A percentile compares a stretch with the other conserved stretches of the same genome.
These are phyloP conservation scores for Candida sojae DNA, from an alignment of 1,139 yeast species.

Conservation along the genomic window DNA sequence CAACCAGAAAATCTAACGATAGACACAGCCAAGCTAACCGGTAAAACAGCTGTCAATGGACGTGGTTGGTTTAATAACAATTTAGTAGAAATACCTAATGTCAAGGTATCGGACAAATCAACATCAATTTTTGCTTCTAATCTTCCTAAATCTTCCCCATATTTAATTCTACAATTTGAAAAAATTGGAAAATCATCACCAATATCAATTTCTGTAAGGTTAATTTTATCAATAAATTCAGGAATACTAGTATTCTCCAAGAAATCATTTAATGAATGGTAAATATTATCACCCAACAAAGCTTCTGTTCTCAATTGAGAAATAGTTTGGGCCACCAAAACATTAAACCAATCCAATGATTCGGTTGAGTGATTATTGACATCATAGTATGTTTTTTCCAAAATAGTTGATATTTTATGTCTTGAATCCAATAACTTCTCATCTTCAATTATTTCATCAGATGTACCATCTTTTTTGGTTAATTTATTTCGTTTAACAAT, in stretches of 20 bases:
- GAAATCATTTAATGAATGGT: constrained; percentile 69
- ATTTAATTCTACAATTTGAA: constrained; percentile 84
- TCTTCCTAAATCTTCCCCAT: constrained; percentile 53
- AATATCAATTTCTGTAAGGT: constrained; percentile 83
- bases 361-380: constrained; percentile 87
- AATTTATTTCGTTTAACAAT: constrained; percentile 35
- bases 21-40: constrained; percentile 81
- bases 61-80: constrained; percentile 82
- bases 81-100: constrained; percentile 86
- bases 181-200: constrained; percentile 97
- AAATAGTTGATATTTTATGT: constrained; percentile 42
- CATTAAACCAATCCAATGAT: constrained; percentile 96
- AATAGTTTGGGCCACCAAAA: constrained; percentile 86
- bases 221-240: constrained; percentile 75
- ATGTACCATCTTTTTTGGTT: not conserved
- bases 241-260: constrained; percentile 59
- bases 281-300: constrained; percentile 75
- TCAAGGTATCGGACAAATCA: constrained; percentile 84
- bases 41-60: constrained; percentile 81
- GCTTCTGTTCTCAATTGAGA: constrained; percentile 89
- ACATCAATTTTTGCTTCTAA: constrained; percentile 93
- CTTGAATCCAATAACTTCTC: constrained; percentile 19
- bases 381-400: constrained; percentile 91
- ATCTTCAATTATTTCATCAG: constrained; percentile 17
- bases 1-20: constrained; percentile 94